Conservation (phyloP, 192 early-diverging fungal species). For the Kappamyces sp. region DNA sequence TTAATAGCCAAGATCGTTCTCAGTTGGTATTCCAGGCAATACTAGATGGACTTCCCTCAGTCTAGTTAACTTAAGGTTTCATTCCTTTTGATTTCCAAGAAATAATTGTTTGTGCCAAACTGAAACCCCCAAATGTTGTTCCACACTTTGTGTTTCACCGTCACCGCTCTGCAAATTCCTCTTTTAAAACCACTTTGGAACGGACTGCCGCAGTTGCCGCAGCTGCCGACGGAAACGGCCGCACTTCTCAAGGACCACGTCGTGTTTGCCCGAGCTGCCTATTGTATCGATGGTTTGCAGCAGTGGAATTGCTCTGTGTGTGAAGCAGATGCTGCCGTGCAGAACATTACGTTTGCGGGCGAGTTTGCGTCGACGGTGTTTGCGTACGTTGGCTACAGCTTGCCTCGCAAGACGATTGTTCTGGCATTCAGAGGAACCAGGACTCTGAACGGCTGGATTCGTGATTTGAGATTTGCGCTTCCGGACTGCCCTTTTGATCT, state of each 20-base stretch:
- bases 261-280: conserved; percentile 8
- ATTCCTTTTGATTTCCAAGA: too few relatives aligned
- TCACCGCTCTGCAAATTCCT: too few relatives aligned
- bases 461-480: conserved; percentile 12
- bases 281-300: conserved; percentile 5
- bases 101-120: too few relatives aligned
- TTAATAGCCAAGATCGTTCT: too few relatives aligned
- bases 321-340: not conserved
- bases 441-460: conserved; percentile 17
- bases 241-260: not conserved
- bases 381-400: conserved; percentile 14
- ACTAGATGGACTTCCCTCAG: too few relatives aligned
- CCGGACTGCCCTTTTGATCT: conserved; percentile 26
- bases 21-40: too few relatives aligned
- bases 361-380: conserved; percentile 3
- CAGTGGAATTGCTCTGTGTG: conserved; percentile 13
- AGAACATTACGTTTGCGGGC: conserved; percentile 1
- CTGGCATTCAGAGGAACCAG: conserved; percentile 15
- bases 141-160: too few relatives aligned
- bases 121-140: too few relatives aligned
- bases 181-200: too few relatives aligned
- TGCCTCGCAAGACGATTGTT: conserved; percentile 6
- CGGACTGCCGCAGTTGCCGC: too few relatives aligned
- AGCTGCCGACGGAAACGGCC: not conserved
- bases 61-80: too few relatives aligned